Evolutionary conservation across 2,329 filamentous ascomycete genomes (phyloP).

Genomic region (Esteya vermicola): DNA sequence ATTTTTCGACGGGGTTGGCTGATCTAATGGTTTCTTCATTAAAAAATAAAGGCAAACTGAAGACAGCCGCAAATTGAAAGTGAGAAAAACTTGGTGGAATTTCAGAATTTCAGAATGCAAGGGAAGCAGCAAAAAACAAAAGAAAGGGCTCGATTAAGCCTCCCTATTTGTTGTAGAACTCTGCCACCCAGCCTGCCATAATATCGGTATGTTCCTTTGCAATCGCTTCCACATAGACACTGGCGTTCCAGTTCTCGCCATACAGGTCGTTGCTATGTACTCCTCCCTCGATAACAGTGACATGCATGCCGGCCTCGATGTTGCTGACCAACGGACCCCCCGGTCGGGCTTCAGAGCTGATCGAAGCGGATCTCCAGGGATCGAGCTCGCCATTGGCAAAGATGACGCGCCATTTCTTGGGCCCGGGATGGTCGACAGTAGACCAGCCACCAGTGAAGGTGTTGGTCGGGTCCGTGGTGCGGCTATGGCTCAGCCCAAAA

Average conservation of each 20-base stretch:
- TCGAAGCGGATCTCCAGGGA: conserved; percentile 25
- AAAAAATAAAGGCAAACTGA: too few relatives aligned
- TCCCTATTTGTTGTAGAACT: conserved; percentile 27
- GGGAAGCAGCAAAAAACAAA: too few relatives aligned
- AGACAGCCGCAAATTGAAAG: too few relatives aligned
- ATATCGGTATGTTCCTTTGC: conserved; percentile 34
- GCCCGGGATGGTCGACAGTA: conserved; percentile 13
- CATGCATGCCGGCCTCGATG: conserved; percentile 15
- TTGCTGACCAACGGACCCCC: conserved; percentile 22
- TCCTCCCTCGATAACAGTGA: conserved; percentile 21
- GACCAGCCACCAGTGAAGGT: conserved; percentile 25
- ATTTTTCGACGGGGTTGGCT: too few relatives aligned
- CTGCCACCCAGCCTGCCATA: conserved; percentile 37
- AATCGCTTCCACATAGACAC: conserved; percentile 32
- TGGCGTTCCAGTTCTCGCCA: conserved; percentile 31
- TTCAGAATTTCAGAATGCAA: too few relatives aligned
- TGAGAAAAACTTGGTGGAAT: too few relatives aligned
- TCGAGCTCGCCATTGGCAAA: conserved; percentile 26
- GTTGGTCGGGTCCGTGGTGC: conserved; percentile 20
- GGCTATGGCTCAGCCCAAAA: conserved; percentile 19
- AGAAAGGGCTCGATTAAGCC: too few relatives aligned
- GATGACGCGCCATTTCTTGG: conserved; percentile 17
- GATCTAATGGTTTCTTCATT: too few relatives aligned
- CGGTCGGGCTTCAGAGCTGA: conserved; percentile 21
- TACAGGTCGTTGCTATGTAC: conserved; percentile 26